Conservation (phyloP, 306 rosid species). For the Vicia faba region DNA sequence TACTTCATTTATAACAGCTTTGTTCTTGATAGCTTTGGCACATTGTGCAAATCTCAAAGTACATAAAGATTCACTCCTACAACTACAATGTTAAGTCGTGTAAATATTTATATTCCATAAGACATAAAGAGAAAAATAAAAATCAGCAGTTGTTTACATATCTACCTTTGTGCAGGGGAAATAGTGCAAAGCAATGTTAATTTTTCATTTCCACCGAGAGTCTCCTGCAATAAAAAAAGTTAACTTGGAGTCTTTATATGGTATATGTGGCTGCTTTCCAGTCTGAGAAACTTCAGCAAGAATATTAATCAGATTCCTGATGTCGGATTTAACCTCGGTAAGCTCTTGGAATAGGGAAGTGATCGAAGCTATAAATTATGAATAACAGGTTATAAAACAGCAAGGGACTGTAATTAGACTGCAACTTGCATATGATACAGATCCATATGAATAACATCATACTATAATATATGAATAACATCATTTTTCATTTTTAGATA, state of each 20-base stretch:
- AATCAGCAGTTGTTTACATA: constrained; percentile 25
- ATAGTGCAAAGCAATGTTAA: constrained; percentile 90
- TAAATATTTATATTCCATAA: constrained; percentile 35
- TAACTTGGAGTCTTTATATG: constrained; percentile 86
- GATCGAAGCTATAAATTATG: constrained; percentile 10
- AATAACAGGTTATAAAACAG: not conserved
- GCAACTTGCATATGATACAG: no score
- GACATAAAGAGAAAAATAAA: not conserved
- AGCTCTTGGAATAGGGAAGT: constrained; percentile 24
- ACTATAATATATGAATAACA: no score
- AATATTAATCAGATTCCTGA: constrained; percentile 93
- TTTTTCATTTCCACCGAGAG: constrained; percentile 95
- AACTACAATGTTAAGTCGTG: constrained; percentile 52
- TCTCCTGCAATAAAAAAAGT: constrained; percentile 86
- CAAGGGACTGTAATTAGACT: not conserved
- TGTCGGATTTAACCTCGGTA: constrained; percentile 35
- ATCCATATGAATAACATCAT: no score
- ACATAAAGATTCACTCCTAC: constrained; percentile 84
- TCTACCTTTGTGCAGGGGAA: constrained; percentile 84
- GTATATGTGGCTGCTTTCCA: constrained; percentile 92
- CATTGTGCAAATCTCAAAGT: constrained; percentile 93
- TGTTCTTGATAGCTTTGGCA: constrained; percentile 84
- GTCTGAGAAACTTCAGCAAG: constrained; percentile 96
- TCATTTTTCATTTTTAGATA: constrained; percentile 20
- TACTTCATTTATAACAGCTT: constrained; percentile 90